A percentile compares a stretch with the other conserved stretches of the same genome.
Conservation (phyloP, 169 alveolate species). For the Cryptosporidium sp. region DNA sequence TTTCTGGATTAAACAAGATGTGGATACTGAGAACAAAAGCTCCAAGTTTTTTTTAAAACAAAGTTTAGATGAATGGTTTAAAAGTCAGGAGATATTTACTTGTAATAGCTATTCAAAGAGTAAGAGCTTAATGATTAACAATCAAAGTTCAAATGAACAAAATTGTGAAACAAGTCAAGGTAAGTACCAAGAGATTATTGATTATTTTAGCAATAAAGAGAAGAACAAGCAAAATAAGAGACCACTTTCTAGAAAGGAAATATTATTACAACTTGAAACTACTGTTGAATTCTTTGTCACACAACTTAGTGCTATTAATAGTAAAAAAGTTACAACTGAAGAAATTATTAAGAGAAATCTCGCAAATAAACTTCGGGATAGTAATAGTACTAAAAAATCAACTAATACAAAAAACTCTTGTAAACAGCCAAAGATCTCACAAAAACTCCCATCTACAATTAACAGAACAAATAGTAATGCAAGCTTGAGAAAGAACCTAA, state of each 20-base stretch:
- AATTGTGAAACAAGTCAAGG: background rate
- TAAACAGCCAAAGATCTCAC: constrained; percentile 1
- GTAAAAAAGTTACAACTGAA: constrained; percentile 52
- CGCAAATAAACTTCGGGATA: constrained; percentile 1
- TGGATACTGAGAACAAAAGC: background rate
- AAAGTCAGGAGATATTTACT: constrained; percentile 16
- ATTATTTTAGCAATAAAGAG: constrained; percentile 13
- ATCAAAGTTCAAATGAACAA: background rate
- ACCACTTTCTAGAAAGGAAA: constrained; percentile 29
- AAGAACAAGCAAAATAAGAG: background rate
- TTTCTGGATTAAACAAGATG: constrained; percentile 47
- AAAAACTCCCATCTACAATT: background rate
- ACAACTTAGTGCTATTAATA: constrained; percentile 59
- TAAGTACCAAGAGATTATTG: constrained; percentile 34
- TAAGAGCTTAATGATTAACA: background rate
- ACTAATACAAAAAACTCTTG: background rate
- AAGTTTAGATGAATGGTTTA: constrained; percentile 59
- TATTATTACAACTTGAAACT: constrained; percentile 42
- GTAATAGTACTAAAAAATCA: background rate
- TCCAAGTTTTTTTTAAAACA: constrained; percentile 29
- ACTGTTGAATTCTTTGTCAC: constrained; percentile 49
- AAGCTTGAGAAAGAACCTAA: background rate
- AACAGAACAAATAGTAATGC: constrained; percentile 11
- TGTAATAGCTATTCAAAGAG: background rate
- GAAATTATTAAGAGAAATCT: constrained; percentile 40